Conservation (phyloP, 345 rosid genomes). For the Nephelium lappaceum region DNA sequence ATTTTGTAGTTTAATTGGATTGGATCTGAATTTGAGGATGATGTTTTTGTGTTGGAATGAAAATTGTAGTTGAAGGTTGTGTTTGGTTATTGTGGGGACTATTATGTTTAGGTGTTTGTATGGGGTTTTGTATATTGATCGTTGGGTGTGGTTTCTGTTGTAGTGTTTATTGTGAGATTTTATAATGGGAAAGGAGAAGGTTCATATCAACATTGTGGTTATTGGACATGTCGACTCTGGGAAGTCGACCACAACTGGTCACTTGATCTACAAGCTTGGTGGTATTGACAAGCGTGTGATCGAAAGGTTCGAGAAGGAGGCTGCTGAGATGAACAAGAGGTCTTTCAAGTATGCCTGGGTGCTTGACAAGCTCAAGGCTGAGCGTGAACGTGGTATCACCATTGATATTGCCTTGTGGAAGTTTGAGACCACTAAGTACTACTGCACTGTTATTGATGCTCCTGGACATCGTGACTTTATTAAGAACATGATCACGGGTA, state of each 20-base stretch:
- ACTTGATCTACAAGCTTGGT: slow-evolving; percentile 82
- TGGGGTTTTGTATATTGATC: background rate
- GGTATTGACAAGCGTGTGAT: slow-evolving; percentile 87
- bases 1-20: too few species aligned
- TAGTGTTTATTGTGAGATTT: background rate
- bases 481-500: slow-evolving; percentile 82
- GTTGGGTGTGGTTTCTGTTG: background rate
- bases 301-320: slow-evolving; percentile 79
- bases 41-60: too few species aligned
- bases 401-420: slow-evolving; percentile 77
- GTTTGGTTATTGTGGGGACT: too few species aligned
- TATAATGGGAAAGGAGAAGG: slow-evolving; percentile 43
- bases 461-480: slow-evolving; percentile 81
- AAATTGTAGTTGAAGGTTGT: too few species aligned
- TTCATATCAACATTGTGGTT: slow-evolving; percentile 49
- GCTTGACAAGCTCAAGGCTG: slow-evolving; percentile 81
- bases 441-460: slow-evolving; percentile 80
- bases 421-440: slow-evolving; percentile 72
- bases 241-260: slow-evolving; percentile 73
- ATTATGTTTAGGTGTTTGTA: background rate
- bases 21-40: too few species aligned
- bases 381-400: slow-evolving; percentile 82
- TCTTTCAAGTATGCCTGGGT: slow-evolving; percentile 85
- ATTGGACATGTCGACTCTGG: slow-evolving; percentile 63
- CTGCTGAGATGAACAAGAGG: slow-evolving; percentile 85